phyloP scores from a whole-genome alignment of 2,329 filamentous ascomycete genomes.

The Furcasterigmium furcatum region DNA sequence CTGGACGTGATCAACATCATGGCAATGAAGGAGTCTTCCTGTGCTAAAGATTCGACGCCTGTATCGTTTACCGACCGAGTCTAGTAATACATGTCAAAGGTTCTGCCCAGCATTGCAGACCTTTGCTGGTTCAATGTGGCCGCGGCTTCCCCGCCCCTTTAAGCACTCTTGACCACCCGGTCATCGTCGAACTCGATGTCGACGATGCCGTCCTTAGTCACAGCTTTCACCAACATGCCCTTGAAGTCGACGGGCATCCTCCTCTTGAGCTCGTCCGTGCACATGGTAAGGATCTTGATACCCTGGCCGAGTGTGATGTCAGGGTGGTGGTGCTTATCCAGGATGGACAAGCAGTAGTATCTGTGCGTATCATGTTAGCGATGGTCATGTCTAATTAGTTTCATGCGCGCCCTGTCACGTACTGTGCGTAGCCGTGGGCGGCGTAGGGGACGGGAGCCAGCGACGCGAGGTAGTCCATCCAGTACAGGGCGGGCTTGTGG shows the following conservation, averaged over 20 bases:
- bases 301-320: constrained; percentile 88
- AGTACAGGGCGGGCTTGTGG: constrained; percentile 88
- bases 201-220: constrained; percentile 89
- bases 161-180: constrained; percentile 60
- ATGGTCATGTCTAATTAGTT: background rate
- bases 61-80: constrained; percentile 13
- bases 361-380: constrained; percentile 31
- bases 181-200: constrained; percentile 85
- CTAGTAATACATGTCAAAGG: constrained; percentile 13
- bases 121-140: background rate
- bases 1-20: too few species aligned
- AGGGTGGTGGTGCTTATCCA: constrained; percentile 98
- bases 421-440: constrained; percentile 97
- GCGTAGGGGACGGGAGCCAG: constrained; percentile 89
- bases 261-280: constrained; percentile 94
- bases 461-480: constrained; percentile 94
- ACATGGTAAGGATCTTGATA: constrained; percentile 89
- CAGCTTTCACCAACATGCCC: constrained; percentile 88
- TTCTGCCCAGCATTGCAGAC: background rate
- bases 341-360: constrained; percentile 96
- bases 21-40: too few species aligned
- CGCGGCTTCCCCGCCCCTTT: background rate
- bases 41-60: too few species aligned
- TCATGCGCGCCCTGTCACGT: constrained; percentile 33
- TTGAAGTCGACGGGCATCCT: constrained; percentile 98